These are phyloP conservation scores for Leccinum fallax DNA, from an alignment of 1,284 basidiomycete genomes.

Conservation along the genomic window DNA sequence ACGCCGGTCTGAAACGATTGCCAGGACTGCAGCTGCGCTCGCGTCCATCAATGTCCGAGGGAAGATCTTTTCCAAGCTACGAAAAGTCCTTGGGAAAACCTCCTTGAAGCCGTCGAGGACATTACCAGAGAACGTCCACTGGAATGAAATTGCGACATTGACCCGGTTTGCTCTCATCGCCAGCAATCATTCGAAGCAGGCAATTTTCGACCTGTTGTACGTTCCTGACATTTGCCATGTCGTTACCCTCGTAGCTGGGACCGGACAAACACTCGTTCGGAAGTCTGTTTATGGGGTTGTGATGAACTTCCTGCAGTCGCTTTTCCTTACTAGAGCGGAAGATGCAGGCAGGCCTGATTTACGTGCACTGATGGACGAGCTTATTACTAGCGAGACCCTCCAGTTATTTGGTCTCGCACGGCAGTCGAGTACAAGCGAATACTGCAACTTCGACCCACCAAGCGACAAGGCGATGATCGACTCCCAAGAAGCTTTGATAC, in stretches of 20 bases:
- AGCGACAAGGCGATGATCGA: slow-evolving; percentile 67
- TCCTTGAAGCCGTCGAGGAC: slow-evolving; percentile 62
- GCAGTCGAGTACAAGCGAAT: slow-evolving; percentile 64
- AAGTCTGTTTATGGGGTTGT: slow-evolving; percentile 81
- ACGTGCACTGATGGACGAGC: slow-evolving; percentile 62
- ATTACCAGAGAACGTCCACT: slow-evolving; percentile 73
- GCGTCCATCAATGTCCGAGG: slow-evolving; percentile 80
- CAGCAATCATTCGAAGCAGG: slow-evolving; percentile 65
- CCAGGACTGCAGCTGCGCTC: slow-evolving; percentile 73
- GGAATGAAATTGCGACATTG: slow-evolving; percentile 84
- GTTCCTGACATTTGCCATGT: slow-evolving; percentile 83
- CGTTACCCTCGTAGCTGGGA: slow-evolving; percentile 72
- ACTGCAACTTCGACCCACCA: slow-evolving; percentile 53
- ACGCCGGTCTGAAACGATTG: slow-evolving; percentile 72
- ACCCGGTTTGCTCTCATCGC: slow-evolving; percentile 74
- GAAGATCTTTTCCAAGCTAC: slow-evolving; percentile 73
- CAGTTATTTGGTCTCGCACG: slow-evolving; percentile 75
- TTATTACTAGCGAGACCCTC: slow-evolving; percentile 58
- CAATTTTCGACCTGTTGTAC: slow-evolving; percentile 73
- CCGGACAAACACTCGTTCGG: slow-evolving; percentile 73
- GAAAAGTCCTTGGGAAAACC: slow-evolving; percentile 77
- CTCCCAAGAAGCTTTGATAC: slow-evolving; percentile 66
- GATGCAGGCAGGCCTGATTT: slow-evolving; percentile 61
- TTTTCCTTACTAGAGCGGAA: slow-evolving; percentile 62
- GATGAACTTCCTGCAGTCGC: slow-evolving; percentile 78